Evolutionary conservation across 202 grass and related monocot species (phyloP).

Genomic region (Saccharum hybrid): DNA sequence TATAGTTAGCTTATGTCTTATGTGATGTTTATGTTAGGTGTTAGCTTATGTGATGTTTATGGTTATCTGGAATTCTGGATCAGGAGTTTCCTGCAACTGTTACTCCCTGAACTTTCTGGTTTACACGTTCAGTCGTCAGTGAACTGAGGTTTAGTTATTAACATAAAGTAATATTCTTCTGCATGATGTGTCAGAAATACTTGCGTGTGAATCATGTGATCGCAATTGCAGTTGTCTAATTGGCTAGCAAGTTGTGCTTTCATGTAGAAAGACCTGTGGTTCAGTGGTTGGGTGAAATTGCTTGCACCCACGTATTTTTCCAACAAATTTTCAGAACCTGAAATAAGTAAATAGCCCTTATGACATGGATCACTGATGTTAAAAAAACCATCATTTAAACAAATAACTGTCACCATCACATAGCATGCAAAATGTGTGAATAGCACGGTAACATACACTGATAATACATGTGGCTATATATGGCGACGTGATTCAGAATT

Average conservation of each 20-base stretch:
- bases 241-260: neutral
- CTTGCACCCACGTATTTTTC: too few relatives aligned
- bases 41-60: neutral
- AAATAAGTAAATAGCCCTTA: neutral
- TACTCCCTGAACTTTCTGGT: neutral
- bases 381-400: neutral
- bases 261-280: neutral
- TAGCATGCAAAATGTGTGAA: neutral
- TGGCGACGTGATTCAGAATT: neutral
- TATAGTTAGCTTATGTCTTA: neutral
- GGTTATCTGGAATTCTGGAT: neutral
- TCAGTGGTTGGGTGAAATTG: neutral
- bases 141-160: neutral
- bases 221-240: neutral
- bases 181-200: neutral
- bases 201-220: neutral
- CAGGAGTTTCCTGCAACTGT: neutral
- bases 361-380: neutral
- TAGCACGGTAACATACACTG: neutral
- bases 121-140: neutral
- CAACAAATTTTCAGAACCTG: neutral
- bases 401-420: too few relatives aligned
- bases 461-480: too few relatives aligned
- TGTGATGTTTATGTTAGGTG: neutral
- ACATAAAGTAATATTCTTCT: neutral